Evolutionary conservation across 441 rosid genomes (phyloP), one percentile per base, ranked within the genome.

Genomic region (Euphorbia celastroides): DNA sequence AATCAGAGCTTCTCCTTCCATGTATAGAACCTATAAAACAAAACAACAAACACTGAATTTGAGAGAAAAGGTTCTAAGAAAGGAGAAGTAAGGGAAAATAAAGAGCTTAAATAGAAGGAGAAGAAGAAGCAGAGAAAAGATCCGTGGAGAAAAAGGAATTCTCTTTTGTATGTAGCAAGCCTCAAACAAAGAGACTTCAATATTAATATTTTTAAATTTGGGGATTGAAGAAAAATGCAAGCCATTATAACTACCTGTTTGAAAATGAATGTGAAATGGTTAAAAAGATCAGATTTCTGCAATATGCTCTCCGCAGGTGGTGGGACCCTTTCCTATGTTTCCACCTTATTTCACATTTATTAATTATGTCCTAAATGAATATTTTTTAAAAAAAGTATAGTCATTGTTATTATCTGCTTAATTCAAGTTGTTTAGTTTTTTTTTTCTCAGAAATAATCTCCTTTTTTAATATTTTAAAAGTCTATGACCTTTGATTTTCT

Each of bases 71-170:
- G 75, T 66, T 78, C 80, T 83, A 78, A 80, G 87, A 87, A 88
- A 87, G 78, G 74, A 73, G 72, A 73, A 54, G 34, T 72, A 71
- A 69, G 68, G 75, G 56, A 58, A 34, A 65, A 70, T 76, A 30
- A 25, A 19, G 69, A 54, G 79, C 81, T 87, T 84, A 87, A 80
- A 88, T 82, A 85, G 85, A n/a, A n/a, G n/a, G n/a, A n/a, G 85
- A 82, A 81, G 80, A 75, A 72, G 64, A 60, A 61, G 61, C 6
- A 14, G 65, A 77, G 65, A 77, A 69, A 58, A 87, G 90, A 80
- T 87, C 80, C 97, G 97, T 88, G 78, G 78, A 65, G 77, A 46
- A 71, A 79, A 87, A 80, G 92, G 81, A 83, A 87, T 80, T 83
- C 81, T 81, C 50, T 76, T 34, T 62, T 75, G 74, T 70, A 55